Conservation (phyloP, 495 filamentous ascomycete species). For the Parmelia sp. region DNA sequence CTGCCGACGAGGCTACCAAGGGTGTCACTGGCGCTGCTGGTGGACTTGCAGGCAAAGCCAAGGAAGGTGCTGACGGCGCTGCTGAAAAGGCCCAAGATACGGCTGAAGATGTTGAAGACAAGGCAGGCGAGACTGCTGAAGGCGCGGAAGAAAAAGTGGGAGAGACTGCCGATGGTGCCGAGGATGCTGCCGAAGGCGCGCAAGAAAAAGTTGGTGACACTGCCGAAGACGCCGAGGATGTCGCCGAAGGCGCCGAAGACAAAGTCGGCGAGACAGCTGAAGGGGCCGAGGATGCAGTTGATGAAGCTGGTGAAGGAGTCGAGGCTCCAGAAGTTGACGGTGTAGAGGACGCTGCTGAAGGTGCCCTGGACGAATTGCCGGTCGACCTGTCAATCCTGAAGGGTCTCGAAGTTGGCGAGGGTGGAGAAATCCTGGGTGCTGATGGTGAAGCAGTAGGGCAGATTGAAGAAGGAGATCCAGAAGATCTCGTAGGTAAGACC, state of each 20-base stretch:
- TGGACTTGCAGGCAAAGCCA: slow-evolving; percentile 19
- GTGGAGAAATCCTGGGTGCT: slow-evolving; percentile 37
- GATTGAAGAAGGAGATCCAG: slow-evolving; percentile 39
- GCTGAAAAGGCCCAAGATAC: slow-evolving; percentile 25
- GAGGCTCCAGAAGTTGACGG: slow-evolving; percentile 34
- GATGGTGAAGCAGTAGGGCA: slow-evolving; percentile 38
- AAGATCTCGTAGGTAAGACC: slow-evolving; percentile 41
- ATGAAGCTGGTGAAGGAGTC: slow-evolving; percentile 34
- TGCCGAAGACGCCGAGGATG: slow-evolving; percentile 35
- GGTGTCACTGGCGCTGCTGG: slow-evolving; percentile 22
- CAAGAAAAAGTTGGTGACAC: slow-evolving; percentile 27
- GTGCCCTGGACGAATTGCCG: slow-evolving; percentile 31
- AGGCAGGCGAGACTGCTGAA: slow-evolving; percentile 29
- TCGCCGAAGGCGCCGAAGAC: slow-evolving; percentile 36
- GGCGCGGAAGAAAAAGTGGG: slow-evolving; percentile 34
- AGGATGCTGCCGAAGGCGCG: slow-evolving; percentile 7
- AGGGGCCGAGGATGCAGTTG: slow-evolving; percentile 28
- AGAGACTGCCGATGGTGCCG: slow-evolving; percentile 22
- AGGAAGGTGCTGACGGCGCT: slow-evolving; percentile 17
- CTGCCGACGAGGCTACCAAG: slow-evolving; percentile 28
- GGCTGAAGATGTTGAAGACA: slow-evolving; percentile 24
- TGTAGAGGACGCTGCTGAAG: slow-evolving; percentile 31
- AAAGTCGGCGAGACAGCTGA: slow-evolving; percentile 29
- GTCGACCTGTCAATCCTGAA: slow-evolving; percentile 62
- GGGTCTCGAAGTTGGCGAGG: slow-evolving; percentile 53